Percentiles rank a stretch among this genome's conserved stretches.
Evolutionary conservation across 129 eudicot genomes (phyloP).

Genomic region (Artemisia argyi): DNA sequence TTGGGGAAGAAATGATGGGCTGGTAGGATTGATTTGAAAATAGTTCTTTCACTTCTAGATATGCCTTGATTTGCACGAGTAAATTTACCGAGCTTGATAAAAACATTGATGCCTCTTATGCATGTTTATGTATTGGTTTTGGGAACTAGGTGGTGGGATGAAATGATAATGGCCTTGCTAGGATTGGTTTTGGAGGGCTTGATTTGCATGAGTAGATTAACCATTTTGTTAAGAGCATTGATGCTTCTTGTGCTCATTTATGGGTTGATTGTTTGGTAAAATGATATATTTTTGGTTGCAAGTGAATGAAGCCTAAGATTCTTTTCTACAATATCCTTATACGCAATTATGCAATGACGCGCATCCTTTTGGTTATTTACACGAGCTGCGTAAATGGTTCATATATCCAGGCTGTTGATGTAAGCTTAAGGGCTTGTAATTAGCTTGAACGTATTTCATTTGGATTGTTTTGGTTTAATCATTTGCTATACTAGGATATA

Average conservation of each 20-base stretch:
- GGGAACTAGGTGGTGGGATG: neutral
- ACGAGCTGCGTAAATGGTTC: constrained; percentile 4
- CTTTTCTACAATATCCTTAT: too few species aligned
- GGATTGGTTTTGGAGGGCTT: too few species aligned
- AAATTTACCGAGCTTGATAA: too few species aligned
- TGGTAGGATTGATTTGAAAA: too few species aligned
- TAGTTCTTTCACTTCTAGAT: too few species aligned
- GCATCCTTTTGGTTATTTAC: neutral
- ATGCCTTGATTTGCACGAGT: too few species aligned
- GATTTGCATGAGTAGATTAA: neutral
- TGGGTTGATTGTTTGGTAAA: neutral
- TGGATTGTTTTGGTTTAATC: neutral
- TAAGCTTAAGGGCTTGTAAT: too few species aligned
- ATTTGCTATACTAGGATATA: constrained; percentile 9
- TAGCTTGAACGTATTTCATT: neutral
- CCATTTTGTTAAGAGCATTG: neutral
- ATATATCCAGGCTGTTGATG: neutral
- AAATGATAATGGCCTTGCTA: neutral
- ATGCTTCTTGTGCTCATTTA: neutral
- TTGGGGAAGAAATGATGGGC: too few species aligned
- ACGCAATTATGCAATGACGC: too few species aligned
- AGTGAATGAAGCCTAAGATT: neutral
- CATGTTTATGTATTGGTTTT: neutral
- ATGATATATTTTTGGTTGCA: neutral
- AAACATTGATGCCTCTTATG: neutral